These are phyloP conservation scores for Populus hybrid DNA, from an alignment of 441 rosid genomes.

Conservation along the genomic window DNA sequence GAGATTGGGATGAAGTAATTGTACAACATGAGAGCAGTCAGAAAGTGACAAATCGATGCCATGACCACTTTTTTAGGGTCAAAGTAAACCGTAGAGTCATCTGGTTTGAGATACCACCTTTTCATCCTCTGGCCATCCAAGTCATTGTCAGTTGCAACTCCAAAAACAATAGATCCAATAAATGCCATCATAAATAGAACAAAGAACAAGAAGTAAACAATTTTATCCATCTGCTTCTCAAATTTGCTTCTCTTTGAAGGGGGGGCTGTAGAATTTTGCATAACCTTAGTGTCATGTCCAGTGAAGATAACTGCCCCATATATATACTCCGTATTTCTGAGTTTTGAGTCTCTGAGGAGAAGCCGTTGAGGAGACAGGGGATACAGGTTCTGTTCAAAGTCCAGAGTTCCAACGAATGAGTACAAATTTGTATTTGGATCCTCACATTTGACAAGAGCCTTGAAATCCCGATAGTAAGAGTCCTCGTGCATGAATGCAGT, in stretches of 20 bases:
- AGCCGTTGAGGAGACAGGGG: conserved; percentile 78
- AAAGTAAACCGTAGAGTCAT: conserved; percentile 46
- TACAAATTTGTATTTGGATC: conserved; percentile 84
- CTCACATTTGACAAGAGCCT: conserved; percentile 67
- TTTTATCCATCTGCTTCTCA: conserved; percentile 70
- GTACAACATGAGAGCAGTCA: conserved; percentile 70
- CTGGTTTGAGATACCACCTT: conserved; percentile 79
- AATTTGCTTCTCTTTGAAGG: conserved; percentile 85
- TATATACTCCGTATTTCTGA: conserved; percentile 70
- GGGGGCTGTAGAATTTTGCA: conserved; percentile 71
- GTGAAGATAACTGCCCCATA: conserved; percentile 75
- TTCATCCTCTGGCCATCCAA: conserved; percentile 51
- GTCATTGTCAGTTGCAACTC: conserved; percentile 54
- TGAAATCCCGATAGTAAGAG: conserved; percentile 46
- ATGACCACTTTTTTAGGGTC: conserved; percentile 42
- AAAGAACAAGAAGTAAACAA: conserved; percentile 61
- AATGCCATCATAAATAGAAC: conserved; percentile 50
- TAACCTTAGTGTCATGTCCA: conserved; percentile 73
- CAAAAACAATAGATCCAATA: conserved; percentile 58
- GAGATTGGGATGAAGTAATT: conserved; percentile 83
- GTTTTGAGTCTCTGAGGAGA: conserved; percentile 23
- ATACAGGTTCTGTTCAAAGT: conserved; percentile 43
- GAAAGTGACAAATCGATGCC: conserved; percentile 60
- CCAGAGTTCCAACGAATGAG: conserved; percentile 71
- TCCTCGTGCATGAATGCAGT: conserved; percentile 53